Evolutionary conservation across 106 monocot species (phyloP), one percentile per base, ranked within the genome.

Genomic region (Alisma plantagoaquatica): DNA sequence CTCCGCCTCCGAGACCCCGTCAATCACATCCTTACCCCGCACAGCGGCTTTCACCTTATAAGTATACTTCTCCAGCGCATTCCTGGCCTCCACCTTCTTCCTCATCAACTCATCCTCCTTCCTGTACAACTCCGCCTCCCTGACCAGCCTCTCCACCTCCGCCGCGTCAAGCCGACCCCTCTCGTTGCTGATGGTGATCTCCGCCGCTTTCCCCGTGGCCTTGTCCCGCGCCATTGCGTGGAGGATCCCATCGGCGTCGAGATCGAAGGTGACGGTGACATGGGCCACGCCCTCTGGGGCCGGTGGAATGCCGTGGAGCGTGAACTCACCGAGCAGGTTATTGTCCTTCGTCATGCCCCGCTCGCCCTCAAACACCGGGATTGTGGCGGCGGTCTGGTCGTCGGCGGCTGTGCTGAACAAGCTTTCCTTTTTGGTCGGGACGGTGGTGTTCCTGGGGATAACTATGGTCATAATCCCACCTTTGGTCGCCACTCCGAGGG

Each of bases 211-310:
- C 42, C 82, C 82, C 4, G 82, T 61, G 12, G 61, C 73, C 69
- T 69, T 73, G 33, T 82, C 82, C 73, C 67, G 73, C 0, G 82
- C 77, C 0, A 75, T 71, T 15, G 75, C 84, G 45, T 79, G 72
- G 30, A 83, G 41, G 26, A 83, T 78, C 9, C 83, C 83, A 25
- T 83, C 74, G 8, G 71, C 83, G 33, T 78, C 75, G 17, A 84
- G 72, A 31, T 75, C 78, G 15, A 84, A 84, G 68, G 70, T 68
- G 19, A 84, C 79, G 0, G 49, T 69, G 60, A 84, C 68, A 50
- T 79, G 67, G 6, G 84, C 70, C 1, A 72, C 79, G 23, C 84
- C 75, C 18, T 55, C 30, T 3, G 83, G 83, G 1, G 78, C 83
- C 4, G 83, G 78, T 4, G 78, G 83, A 16, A 83, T 83, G 32